Conservation (phyloP, 352 stramenopile genomes). For the Phytopythium litorale region DNA sequence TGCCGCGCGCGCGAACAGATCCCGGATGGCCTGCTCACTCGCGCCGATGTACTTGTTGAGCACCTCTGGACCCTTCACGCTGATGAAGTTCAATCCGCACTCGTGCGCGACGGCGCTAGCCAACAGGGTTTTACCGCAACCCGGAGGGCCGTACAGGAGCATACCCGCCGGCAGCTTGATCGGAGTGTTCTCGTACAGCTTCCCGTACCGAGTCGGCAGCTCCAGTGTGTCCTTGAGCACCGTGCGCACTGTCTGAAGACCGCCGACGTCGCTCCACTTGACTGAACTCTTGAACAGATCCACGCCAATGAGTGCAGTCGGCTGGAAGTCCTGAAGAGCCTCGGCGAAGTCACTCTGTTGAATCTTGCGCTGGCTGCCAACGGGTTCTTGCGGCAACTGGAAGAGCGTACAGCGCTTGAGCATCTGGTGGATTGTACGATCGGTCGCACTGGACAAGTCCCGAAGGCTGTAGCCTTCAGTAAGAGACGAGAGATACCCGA, state of each 20-base stretch:
- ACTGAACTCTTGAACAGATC: conserved; percentile 85
- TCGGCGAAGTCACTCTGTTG: conserved; percentile 70
- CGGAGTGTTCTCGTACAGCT: conserved; percentile 77
- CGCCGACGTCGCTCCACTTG: conserved; percentile 86
- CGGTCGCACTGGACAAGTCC: conserved; percentile 64
- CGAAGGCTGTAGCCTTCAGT: conserved; percentile 83
- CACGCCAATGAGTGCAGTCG: conserved; percentile 73
- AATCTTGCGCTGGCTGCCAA: conserved; percentile 21
- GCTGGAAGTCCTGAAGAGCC: conserved; percentile 74
- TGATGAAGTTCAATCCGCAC: conserved; percentile 89
- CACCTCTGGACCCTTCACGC: conserved; percentile 88
- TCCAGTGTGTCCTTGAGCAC: conserved; percentile 89
- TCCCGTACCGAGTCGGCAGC: conserved; percentile 72
- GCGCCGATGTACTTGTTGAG: conserved; percentile 91
- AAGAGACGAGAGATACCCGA: conserved; percentile 47
- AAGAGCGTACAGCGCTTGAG: conserved; percentile 41
- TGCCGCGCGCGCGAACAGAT: conserved; percentile 78
- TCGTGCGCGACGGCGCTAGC: conserved; percentile 86
- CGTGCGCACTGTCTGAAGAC: conserved; percentile 71
- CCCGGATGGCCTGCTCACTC: conserved; percentile 87
- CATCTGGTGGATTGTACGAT: conserved; percentile 63
- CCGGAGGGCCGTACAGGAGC: conserved; percentile 87
- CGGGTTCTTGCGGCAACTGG: conserved; percentile 3
- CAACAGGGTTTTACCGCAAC: conserved; percentile 89
- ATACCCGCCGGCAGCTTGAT: conserved; percentile 85